phyloP scores from a whole-genome alignment of 1,284 basidiomycete species.

The Trichosporon faecale region DNA sequence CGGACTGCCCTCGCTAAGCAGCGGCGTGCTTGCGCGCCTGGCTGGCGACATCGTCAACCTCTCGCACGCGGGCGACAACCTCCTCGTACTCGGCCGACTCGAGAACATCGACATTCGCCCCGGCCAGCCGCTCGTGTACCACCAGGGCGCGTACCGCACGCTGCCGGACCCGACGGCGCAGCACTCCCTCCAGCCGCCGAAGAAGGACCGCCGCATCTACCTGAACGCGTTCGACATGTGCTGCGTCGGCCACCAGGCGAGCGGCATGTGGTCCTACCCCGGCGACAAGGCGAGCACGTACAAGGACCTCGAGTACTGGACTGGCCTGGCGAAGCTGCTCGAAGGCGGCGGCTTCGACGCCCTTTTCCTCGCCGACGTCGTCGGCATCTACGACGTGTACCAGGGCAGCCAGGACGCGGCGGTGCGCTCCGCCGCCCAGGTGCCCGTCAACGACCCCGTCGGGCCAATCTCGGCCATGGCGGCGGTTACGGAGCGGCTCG shows the following conservation, averaged over 20 bases:
- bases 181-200: not conserved
- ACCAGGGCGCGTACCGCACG: conserved; percentile 18
- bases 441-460: conserved; percentile 22
- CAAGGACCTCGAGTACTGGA: conserved; percentile 27
- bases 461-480: conserved; percentile 23
- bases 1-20: conserved; percentile 15
- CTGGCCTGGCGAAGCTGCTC: conserved; percentile 17
- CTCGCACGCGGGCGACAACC: conserved; percentile 22
- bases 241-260: conserved; percentile 23
- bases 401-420: conserved; percentile 20
- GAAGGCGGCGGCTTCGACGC: conserved; percentile 19
- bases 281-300: conserved; percentile 19
- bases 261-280: conserved; percentile 22
- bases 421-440: conserved; percentile 17
- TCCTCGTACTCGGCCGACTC: conserved; percentile 17
- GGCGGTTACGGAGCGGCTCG: conserved; percentile 21
- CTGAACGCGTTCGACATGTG: conserved; percentile 26
- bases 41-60: conserved; percentile 18
- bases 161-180: not conserved
- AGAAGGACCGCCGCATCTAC: conserved; percentile 15
- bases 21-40: conserved; percentile 14
- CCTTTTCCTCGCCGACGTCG: conserved; percentile 22
- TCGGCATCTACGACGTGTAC: conserved; percentile 25
- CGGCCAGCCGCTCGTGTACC: conserved; percentile 21
- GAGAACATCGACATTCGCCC: conserved; percentile 7